Conservation (phyloP, 202 grass and related monocot genomes). For the Panicum hallii region DNA sequence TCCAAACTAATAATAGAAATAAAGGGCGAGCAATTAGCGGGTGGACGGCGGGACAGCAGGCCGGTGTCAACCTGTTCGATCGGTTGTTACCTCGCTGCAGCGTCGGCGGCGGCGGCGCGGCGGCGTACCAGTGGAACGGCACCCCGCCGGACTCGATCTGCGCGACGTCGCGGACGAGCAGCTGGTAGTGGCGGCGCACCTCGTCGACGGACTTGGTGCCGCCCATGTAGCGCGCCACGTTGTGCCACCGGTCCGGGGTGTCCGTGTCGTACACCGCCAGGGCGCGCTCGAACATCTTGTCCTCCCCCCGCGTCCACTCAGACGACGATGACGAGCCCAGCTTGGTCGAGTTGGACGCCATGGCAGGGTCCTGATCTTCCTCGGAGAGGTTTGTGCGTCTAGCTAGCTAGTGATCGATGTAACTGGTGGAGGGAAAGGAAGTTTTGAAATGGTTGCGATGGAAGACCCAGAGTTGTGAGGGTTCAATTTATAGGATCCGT, state of each 20-base stretch:
- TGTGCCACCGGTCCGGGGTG: slow-evolving; percentile 67
- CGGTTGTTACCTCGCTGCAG: slow-evolving; percentile 28
- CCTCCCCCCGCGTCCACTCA: slow-evolving; percentile 51
- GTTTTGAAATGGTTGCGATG: slow-evolving; percentile 33
- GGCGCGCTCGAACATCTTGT: slow-evolving; percentile 68
- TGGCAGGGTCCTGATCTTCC: slow-evolving; percentile 20
- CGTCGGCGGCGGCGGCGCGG: slow-evolving; percentile 2
- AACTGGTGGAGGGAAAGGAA: slow-evolving; percentile 10
- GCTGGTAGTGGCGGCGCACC: slow-evolving; percentile 56
- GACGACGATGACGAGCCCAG: background rate
- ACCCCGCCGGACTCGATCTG: slow-evolving; percentile 53
- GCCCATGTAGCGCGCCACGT: slow-evolving; percentile 62
- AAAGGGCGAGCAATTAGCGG: background rate
- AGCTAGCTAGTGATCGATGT: background rate
- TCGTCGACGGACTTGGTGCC: slow-evolving; percentile 58
- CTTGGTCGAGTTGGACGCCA: slow-evolving; percentile 41
- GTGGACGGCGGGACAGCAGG: background rate
- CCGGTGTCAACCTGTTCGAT: background rate
- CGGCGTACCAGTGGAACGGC: slow-evolving; percentile 49
- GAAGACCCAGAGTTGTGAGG: background rate
- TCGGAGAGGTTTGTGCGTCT: background rate
- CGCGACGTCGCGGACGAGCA: slow-evolving; percentile 47
- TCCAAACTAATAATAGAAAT: slow-evolving; percentile 15
- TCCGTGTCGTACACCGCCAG: slow-evolving; percentile 62
- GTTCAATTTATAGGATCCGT: slow-evolving; percentile 33